Evolutionary conservation across 75 land plant genomes (phyloP), one percentile per base, ranked within the genome.

Genomic region (Adiantum capillusveneris): DNA sequence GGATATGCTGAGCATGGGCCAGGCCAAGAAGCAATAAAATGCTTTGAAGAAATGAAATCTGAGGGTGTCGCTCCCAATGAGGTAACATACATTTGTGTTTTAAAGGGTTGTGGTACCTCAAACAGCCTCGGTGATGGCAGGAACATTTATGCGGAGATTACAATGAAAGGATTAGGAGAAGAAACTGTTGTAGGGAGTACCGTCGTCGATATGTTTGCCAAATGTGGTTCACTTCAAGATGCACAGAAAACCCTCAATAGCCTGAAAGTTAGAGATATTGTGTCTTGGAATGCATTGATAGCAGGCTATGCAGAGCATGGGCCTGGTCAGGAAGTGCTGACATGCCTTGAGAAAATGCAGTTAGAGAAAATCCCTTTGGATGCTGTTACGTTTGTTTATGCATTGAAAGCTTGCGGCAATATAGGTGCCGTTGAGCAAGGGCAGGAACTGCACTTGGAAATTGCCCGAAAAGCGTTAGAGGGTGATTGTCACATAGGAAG

Each of bases 121-220:
- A 48, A 31, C 14, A 19, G 65, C 24, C 60, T 56, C 22, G 25
- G 18, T 14, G 20, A 16, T 63, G 66, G 71, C 11, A 62, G 66
- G 19, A 20, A 51, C 37, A 46, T 55, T 18, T 54, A 79, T 69
- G 64, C 72, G n/a, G 63, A 71, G 46, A 66, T 76, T 41, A 7
- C 75, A 5, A 73, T 65, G 46, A 76, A 29, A 30, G 73, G 77
- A 9, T 42, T 76, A 17, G 61, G 63, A 48, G 53, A 28, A 22
- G 67, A 81, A 63, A 53, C 74, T 19, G 45, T 75, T 39, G 69
- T 85, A 21, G 82, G 74, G 56, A 74, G 75, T 31, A 79, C 85
- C 25, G 58, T 85, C 25, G 77, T 81, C 13, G 79, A 73, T 55
- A 64, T 85, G 17, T 85, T 81, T 63, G 75, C 77, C 46, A 81